Conservation (phyloP, 2,329 filamentous ascomycete species). For the Aspergillus carbonarius region DNA sequence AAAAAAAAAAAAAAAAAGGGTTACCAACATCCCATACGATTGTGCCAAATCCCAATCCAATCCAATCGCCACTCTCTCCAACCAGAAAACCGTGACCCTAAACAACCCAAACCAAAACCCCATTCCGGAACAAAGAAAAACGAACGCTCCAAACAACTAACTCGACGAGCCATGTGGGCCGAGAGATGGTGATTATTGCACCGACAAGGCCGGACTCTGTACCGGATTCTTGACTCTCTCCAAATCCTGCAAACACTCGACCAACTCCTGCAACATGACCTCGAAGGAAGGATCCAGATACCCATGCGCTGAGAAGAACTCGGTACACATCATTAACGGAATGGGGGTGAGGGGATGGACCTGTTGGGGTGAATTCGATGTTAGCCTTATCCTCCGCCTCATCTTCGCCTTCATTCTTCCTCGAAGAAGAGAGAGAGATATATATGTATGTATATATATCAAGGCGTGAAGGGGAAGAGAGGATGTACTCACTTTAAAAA, state of each 20-base stretch:
- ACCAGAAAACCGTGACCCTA: too few relatives aligned
- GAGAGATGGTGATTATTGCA: neutral
- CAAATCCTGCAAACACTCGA: constrained; percentile 18
- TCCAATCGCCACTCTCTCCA: too few relatives aligned
- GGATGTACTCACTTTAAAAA: constrained; percentile 17
- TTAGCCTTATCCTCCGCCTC: too few relatives aligned
- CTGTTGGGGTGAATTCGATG: neutral
- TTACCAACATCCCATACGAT: neutral
- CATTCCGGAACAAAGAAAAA: too few relatives aligned
- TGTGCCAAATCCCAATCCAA: too few relatives aligned
- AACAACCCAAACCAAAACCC: neutral
- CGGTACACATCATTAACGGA: constrained; percentile 21
- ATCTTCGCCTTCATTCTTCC: too few relatives aligned
- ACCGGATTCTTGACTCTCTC: constrained; percentile 19
- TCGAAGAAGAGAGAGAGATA: too few relatives aligned
- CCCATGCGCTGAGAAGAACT: constrained; percentile 19
- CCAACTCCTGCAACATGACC: constrained; percentile 17
- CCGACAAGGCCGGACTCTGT: constrained; percentile 10
- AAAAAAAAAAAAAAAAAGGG: too few relatives aligned
- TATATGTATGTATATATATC: too few relatives aligned
- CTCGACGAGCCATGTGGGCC: too few relatives aligned
- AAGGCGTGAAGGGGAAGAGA: neutral
- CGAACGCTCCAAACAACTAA: neutral
- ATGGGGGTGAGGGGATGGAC: constrained; percentile 23
- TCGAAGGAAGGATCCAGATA: constrained; percentile 21